phyloP scores from a whole-genome alignment of 2,329 filamentous ascomycete species.

The Elsinoe australis region DNA sequence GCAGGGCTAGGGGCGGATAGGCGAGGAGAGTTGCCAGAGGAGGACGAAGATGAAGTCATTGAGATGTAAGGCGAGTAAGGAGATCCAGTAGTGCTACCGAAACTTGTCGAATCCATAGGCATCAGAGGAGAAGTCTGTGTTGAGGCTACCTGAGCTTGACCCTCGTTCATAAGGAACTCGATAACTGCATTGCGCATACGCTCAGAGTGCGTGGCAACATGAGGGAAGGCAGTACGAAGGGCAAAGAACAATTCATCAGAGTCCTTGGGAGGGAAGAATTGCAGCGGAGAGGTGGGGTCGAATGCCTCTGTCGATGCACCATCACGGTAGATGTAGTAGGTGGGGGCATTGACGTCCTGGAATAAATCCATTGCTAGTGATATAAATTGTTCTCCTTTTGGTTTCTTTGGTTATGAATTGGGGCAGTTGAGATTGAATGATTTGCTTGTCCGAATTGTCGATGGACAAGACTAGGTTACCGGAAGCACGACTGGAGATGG shows the following conservation, averaged over 20 bases:
- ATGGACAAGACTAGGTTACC: too few relatives aligned
- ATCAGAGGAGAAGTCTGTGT: conserved; percentile 20
- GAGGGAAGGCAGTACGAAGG: conserved; percentile 29
- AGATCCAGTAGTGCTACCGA: conserved; percentile 16
- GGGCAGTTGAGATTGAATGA: too few relatives aligned
- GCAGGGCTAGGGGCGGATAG: conserved; percentile 27
- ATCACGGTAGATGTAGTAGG: conserved; percentile 32
- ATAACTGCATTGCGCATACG: conserved; percentile 35
- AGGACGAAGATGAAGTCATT: conserved; percentile 27
- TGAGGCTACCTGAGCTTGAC: conserved; percentile 25
- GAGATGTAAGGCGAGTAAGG: conserved; percentile 21
- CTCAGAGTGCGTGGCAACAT: conserved; percentile 32
- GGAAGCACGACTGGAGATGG: too few relatives aligned
- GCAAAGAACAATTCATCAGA: conserved; percentile 36
- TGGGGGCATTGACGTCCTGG: conserved; percentile 19
- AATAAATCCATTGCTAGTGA: conserved; percentile 18
- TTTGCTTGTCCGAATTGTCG: background rate
- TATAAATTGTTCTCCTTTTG: too few relatives aligned
- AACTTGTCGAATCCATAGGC: conserved; percentile 15
- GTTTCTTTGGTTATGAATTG: too few relatives aligned
- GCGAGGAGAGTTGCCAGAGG: conserved; percentile 29
- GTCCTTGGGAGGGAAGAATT: conserved; percentile 34
- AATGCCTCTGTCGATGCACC: conserved; percentile 25
- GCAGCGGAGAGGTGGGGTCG: conserved; percentile 29
- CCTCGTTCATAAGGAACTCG: conserved; percentile 33